These are phyloP conservation scores for Chlorella sp. DNA, from an alignment of 139 green algal genomes.

Conservation along the genomic window DNA sequence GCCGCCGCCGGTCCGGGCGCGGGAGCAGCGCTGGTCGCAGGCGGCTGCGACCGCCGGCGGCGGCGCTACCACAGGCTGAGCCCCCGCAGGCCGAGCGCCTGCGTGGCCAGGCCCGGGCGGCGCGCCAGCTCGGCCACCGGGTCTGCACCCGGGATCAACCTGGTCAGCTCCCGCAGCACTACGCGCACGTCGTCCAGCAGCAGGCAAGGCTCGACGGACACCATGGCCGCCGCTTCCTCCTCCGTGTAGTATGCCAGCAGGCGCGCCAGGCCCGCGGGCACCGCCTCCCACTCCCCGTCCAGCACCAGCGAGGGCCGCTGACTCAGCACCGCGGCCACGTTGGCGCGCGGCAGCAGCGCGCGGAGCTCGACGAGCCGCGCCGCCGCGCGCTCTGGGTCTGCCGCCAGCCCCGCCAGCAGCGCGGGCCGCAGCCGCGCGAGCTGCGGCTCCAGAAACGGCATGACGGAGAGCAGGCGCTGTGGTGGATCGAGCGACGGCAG, in stretches of 20 bases:
- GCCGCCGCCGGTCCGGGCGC: neutral
- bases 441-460: conserved; percentile 17
- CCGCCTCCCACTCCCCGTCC: conserved; percentile 13
- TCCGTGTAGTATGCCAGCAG: conserved; percentile 13
- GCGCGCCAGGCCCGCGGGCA: neutral
- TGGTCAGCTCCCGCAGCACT: conserved; percentile 15
- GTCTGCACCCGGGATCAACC: conserved; percentile 9
- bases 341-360: neutral
- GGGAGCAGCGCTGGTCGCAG: neutral
- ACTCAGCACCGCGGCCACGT: conserved; percentile 11
- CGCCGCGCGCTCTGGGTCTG: conserved; percentile 3
- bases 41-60: neutral
- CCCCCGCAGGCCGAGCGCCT: conserved; percentile 1
- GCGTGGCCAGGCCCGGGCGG: conserved; percentile 1
- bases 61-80: conserved; percentile 26
- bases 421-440: conserved; percentile 22
- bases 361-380: conserved; percentile 8
- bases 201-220: conserved; percentile 9
- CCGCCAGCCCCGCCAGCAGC: conserved; percentile 14
- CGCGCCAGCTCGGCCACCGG: neutral
- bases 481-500: neutral
- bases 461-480: conserved; percentile 18
- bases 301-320: conserved; percentile 26
- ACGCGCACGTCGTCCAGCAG: conserved; percentile 23
- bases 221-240: neutral